A percentile compares a stretch with the other conserved stretches of the same genome.
These are phyloP conservation scores for Gnomoniopsis sp. DNA, from an alignment of 2,329 filamentous ascomycete genomes.

Conservation along the genomic window DNA sequence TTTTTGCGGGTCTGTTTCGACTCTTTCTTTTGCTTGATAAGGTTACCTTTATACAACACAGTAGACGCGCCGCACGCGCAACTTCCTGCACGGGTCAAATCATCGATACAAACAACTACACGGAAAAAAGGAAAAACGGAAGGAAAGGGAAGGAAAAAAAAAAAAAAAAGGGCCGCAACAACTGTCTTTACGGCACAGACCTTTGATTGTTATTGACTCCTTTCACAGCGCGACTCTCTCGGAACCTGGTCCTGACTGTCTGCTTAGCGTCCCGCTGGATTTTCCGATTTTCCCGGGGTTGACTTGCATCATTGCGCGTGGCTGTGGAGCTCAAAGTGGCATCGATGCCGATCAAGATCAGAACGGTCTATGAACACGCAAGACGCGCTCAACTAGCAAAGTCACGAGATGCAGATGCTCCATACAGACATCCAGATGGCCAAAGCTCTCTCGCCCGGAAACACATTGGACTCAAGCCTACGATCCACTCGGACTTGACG, in stretches of 20 bases:
- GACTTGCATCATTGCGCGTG: neutral
- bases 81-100: no score
- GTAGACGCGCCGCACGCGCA: no score
- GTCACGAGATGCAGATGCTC: no score
- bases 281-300: neutral
- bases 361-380: neutral
- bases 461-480: neutral
- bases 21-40: no score
- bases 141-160: no score
- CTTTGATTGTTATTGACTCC: no score
- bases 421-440: neutral
- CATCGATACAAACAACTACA: no score
- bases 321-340: neutral
- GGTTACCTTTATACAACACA: no score
- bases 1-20: no score
- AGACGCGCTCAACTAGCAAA: neutral
- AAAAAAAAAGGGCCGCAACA: no score
- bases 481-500: neutral
- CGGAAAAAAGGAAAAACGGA: no score
- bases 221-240: neutral
- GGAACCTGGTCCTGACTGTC: neutral
- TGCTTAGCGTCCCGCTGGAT: neutral
- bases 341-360: neutral
- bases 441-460: neutral
- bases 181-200: no score